Evolutionary conservation across 2,329 filamentous ascomycete genomes (phyloP), one percentile per base, ranked within the genome.

Genomic region (Stachybotrys echinatus): DNA sequence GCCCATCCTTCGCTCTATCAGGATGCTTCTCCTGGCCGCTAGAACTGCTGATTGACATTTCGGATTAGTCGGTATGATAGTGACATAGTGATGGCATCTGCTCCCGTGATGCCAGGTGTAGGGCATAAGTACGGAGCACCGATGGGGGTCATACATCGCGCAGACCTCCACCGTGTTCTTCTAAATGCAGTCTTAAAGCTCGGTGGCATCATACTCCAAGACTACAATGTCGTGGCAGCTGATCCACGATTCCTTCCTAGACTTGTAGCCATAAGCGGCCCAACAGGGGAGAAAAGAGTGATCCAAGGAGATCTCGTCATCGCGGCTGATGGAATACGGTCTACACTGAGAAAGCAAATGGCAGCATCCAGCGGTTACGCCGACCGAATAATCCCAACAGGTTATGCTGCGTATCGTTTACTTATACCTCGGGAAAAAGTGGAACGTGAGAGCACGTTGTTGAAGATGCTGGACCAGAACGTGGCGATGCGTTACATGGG

Each of bases 401-500:
- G 75, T 1, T 75, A 80, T 48, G 72, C 75, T 4, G 77, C 78
- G 1, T 82, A 81, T 58, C 71, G 79, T 2, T 74, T 82, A 51
- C 67, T 80, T 61, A 70, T 82, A 47, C 71, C 71, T 23, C 66
- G 69, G 6, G 71, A 76, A 23, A 74, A 85, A 51, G 87, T 92
- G 80, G 67, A 75, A 50, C 57, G 78, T 21, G 86, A 91, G 56
- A 77, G 85, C 0, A 85, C 88, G 55, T 72, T 90, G 45, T 72
- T 85, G 22, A 72, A 66, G 0, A 71, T 88, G 4, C 70, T 87
- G 12, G 73, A 83, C 42, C 72, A 71, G 17, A 77, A 84, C 50
- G 68, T 71, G 6, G 83, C 81, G 1, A 79, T 77, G 2, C 74
- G 84, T 37, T 87, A 82, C 80, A 84, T 87, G 47, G 83, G 84